These are phyloP conservation scores for Leucoagaricus sp. DNA, from an alignment of 1,284 basidiomycete genomes.

Conservation along the genomic window DNA sequence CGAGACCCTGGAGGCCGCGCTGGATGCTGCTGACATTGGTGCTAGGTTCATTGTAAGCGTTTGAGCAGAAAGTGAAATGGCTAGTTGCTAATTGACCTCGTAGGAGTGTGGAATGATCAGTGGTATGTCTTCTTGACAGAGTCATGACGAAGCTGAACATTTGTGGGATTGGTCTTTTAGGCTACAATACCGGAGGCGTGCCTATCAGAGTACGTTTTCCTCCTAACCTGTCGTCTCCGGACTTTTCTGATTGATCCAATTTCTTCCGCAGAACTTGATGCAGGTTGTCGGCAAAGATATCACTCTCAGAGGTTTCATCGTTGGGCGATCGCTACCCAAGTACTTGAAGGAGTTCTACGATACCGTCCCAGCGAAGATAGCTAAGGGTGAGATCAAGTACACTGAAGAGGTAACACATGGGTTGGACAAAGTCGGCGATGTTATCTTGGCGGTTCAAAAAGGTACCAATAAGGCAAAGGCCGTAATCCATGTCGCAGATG, in stretches of 20 bases:
- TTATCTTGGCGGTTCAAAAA: conserved; percentile 44
- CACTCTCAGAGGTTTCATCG: conserved; percentile 56
- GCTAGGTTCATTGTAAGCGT: conserved; percentile 15
- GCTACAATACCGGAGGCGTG: conserved; percentile 5
- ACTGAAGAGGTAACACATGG: conserved; percentile 37
- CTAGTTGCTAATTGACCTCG: background rate
- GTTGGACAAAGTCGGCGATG: conserved; percentile 44
- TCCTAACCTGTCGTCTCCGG: background rate
- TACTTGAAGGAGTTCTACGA: conserved; percentile 41
- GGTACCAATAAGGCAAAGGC: conserved; percentile 55
- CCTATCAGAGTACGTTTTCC: conserved; percentile 2
- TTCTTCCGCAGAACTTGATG: conserved; percentile 27
- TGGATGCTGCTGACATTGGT: conserved; percentile 31
- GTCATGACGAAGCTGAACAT: conserved; percentile 23
- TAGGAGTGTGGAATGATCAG: conserved; percentile 36
- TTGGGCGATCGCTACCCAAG: conserved; percentile 34
- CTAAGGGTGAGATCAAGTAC: conserved; percentile 50
- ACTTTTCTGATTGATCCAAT: background rate
- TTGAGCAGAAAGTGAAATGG: conserved; percentile 17
- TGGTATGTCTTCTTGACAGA: conserved; percentile 27
- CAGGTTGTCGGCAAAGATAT: conserved; percentile 51
- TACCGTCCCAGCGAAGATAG: conserved; percentile 46
- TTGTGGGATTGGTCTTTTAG: conserved; percentile 14
- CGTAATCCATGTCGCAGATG: conserved; percentile 40
- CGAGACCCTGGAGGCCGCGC: conserved; percentile 49